phyloP scores from a whole-genome alignment of 352 stramenopile species.

The Globisporangium splendens region DNA sequence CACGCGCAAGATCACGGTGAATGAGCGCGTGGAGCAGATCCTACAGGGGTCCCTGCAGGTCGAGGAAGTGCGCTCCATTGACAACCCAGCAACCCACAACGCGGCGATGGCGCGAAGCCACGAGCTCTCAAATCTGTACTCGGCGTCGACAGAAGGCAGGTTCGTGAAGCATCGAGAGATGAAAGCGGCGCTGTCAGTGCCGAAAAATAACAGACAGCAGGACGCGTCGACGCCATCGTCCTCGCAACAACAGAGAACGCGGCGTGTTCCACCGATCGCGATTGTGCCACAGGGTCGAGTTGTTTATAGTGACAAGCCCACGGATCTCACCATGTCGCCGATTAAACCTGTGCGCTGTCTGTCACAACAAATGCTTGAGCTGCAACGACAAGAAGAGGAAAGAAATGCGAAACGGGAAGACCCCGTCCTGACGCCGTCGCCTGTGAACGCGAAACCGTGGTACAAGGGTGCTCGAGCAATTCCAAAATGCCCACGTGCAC shows the following conservation, averaged over 20 bases:
- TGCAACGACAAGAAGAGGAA: constrained; percentile 13
- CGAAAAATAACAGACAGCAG: constrained; percentile 10
- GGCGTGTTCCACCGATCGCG: constrained; percentile 3
- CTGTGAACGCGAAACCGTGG: constrained; percentile 40
- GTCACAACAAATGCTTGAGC: constrained; percentile 24
- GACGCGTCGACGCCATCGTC: background rate
- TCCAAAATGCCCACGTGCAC: constrained; percentile 27
- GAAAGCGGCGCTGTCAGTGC: constrained; percentile 16
- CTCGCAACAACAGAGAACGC: constrained; percentile 5
- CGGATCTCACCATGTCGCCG: constrained; percentile 14
- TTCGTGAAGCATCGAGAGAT: constrained; percentile 25
- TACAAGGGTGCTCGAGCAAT: constrained; percentile 38
- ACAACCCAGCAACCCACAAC: constrained; percentile 24
- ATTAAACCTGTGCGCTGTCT: constrained; percentile 27
- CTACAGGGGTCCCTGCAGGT: constrained; percentile 37
- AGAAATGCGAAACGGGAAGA: constrained; percentile 4
- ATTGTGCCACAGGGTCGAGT: too few relatives aligned
- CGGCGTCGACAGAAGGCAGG: constrained; percentile 36
- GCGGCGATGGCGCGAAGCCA: constrained; percentile 29
- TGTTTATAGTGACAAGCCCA: background rate
- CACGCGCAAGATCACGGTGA: constrained; percentile 63
- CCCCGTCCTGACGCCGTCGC: constrained; percentile 5
- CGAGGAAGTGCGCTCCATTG: constrained; percentile 24
- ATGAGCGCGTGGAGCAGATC: constrained; percentile 62
- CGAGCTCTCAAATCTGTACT: constrained; percentile 48